Evolutionary conservation across 179 eudicot genomes (phyloP).

Genomic region (Beta lomatogona): DNA sequence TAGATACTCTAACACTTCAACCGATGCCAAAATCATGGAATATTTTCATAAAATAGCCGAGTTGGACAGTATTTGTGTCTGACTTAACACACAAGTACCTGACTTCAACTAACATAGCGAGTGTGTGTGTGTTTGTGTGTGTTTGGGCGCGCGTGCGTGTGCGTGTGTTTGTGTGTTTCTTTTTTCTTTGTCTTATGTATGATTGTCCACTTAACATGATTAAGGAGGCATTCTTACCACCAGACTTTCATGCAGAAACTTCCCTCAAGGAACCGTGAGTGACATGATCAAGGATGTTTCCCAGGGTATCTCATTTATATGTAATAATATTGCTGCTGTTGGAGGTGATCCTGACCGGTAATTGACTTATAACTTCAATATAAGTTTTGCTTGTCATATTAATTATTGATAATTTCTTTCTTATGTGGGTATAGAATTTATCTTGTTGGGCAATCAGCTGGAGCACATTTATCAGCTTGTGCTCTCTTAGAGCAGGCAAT

Average conservation of each 20-base stretch:
- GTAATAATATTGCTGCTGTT: slow-evolving; percentile 67
- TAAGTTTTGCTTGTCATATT: not conserved
- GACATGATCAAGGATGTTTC: slow-evolving; percentile 97
- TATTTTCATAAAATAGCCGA: not conserved
- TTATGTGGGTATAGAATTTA: slow-evolving; percentile 56
- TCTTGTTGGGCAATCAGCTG: slow-evolving; percentile 98
- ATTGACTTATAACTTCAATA: not conserved
- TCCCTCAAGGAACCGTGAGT: slow-evolving; percentile 91
- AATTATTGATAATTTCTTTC: not conserved
- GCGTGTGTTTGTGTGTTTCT: too few species aligned
- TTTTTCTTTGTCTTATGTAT: not conserved
- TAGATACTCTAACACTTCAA: too few species aligned
- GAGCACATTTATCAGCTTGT: slow-evolving; percentile 96
- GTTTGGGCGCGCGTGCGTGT: too few species aligned
- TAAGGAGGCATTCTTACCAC: not conserved
- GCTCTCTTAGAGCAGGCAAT: slow-evolving; percentile 77
- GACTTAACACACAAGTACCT: too few species aligned
- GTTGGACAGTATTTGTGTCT: too few species aligned
- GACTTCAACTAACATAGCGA: too few species aligned
- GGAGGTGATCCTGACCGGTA: slow-evolving; percentile 98
- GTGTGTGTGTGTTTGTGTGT: too few species aligned
- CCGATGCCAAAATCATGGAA: not conserved
- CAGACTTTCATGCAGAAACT: slow-evolving; percentile 62
- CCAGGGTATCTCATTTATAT: slow-evolving; percentile 89
- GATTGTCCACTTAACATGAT: too few species aligned